Evolutionary conservation across 495 filamentous ascomycete genomes (phyloP).

Genomic region (Thozetella sp.): DNA sequence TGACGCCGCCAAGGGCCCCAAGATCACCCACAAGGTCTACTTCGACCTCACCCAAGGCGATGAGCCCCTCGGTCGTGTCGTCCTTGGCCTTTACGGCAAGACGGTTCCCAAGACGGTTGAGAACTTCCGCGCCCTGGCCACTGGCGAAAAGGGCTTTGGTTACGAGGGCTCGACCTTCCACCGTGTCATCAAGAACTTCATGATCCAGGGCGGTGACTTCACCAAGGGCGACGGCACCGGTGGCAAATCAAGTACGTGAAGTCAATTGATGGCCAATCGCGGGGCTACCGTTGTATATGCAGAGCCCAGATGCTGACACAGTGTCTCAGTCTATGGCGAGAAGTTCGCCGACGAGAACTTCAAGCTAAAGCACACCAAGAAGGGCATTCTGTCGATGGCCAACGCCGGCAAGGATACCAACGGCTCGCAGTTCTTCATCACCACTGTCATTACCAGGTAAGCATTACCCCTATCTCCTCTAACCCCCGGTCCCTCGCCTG

Average conservation of each 20-base stretch:
- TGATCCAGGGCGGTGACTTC: constrained; percentile 99
- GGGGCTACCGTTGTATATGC: too few relatives aligned
- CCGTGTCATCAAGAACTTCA: constrained; percentile 97
- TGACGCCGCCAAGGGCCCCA: constrained; percentile 83
- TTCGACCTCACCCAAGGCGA: constrained; percentile 95
- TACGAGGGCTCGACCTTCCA: constrained; percentile 97
- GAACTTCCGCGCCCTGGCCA: constrained; percentile 97
- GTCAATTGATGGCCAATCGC: not conserved
- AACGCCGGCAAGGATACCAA: constrained; percentile 98
- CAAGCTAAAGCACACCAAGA: constrained; percentile 85
- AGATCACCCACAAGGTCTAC: constrained; percentile 96
- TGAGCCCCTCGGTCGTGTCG: constrained; percentile 79
- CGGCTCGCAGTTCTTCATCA: constrained; percentile 98
- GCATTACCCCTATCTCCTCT: constrained; percentile 20
- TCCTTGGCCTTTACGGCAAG: constrained; percentile 96
- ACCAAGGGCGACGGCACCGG: constrained; percentile 95
- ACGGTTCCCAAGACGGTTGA: constrained; percentile 97
- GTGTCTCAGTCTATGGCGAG: constrained; percentile 74
- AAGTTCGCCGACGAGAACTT: constrained; percentile 99
- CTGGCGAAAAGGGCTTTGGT: constrained; percentile 95
- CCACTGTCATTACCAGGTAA: constrained; percentile 80
- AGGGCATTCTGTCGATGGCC: constrained; percentile 79
- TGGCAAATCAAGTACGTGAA: constrained; percentile 79
- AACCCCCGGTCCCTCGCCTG: not conserved
- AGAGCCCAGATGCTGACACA: not conserved